phyloP scores from a whole-genome alignment of 2,329 filamentous ascomycete genomes.

The Hypoxylon sp. region DNA sequence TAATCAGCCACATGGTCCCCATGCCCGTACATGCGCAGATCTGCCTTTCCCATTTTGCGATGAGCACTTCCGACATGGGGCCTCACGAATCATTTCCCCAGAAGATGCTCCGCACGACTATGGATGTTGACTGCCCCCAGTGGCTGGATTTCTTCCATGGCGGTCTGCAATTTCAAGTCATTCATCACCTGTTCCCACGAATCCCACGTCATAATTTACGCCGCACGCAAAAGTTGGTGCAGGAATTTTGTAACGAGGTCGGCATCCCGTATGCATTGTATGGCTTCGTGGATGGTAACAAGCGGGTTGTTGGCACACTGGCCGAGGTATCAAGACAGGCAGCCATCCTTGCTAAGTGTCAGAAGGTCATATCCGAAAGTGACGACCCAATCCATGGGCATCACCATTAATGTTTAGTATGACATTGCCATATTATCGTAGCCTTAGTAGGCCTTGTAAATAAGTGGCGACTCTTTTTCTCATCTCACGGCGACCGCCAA shows the following conservation, averaged over 20 bases:
- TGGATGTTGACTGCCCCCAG: constrained; percentile 89
- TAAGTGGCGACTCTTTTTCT: constrained; percentile 25
- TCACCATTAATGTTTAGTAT: constrained; percentile 45
- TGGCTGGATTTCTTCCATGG: constrained; percentile 94
- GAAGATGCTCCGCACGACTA: constrained; percentile 91
- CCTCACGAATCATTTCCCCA: constrained; percentile 89
- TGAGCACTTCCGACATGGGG: constrained; percentile 90
- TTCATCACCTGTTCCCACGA: constrained; percentile 88
- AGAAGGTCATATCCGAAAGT: constrained; percentile 63
- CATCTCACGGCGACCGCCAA: constrained; percentile 6
- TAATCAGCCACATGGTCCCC: constrained; percentile 85
- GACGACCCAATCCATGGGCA: constrained; percentile 53
- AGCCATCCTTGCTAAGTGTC: constrained; percentile 81
- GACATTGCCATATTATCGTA: constrained; percentile 22
- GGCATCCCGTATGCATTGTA: constrained; percentile 88
- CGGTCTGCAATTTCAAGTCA: constrained; percentile 89
- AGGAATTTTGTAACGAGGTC: constrained; percentile 86
- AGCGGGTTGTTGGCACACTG: constrained; percentile 81
- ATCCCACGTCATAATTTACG: constrained; percentile 89
- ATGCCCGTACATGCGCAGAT: constrained; percentile 91
- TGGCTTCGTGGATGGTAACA: constrained; percentile 87
- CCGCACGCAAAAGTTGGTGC: constrained; percentile 79
- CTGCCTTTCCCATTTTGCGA: constrained; percentile 91
- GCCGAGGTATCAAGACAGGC: constrained; percentile 86
- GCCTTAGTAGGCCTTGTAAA: constrained; percentile 27